phyloP scores from a whole-genome alignment of 306 rosid genomes.

The Myrica gale region DNA sequence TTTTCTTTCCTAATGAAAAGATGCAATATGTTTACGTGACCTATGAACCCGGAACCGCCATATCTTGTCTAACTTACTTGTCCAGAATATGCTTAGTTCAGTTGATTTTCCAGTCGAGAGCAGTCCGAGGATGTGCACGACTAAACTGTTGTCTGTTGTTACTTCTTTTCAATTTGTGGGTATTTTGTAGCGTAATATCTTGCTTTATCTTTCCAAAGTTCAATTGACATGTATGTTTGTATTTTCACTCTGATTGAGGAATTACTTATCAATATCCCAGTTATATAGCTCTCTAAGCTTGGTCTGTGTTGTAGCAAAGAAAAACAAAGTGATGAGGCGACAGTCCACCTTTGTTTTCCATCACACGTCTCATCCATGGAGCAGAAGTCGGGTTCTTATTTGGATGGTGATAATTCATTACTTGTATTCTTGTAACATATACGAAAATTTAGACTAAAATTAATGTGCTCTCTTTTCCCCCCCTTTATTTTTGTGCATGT shows the following conservation, averaged over 20 bases:
- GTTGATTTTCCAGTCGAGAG: not conserved
- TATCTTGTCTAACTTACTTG: not conserved
- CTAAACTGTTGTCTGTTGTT: not conserved
- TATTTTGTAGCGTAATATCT: not conserved
- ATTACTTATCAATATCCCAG: not conserved
- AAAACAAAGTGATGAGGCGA: slow-evolving; percentile 79
- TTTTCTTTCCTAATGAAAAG: not conserved
- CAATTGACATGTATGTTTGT: not conserved
- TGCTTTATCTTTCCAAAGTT: not conserved
- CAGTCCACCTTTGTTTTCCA: slow-evolving; percentile 88
- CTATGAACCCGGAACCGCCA: not conserved
- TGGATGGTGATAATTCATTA: slow-evolving; percentile 67
- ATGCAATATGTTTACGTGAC: not conserved
- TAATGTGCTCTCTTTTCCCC: not conserved
- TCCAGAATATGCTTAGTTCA: not conserved
- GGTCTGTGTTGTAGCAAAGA: slow-evolving; percentile 48
- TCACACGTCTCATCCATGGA: slow-evolving; percentile 97
- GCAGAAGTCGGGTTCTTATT: slow-evolving; percentile 76
- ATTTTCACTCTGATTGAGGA: slow-evolving; percentile 11
- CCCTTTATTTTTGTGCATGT: slow-evolving; percentile 1
- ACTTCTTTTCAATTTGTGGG: not conserved
- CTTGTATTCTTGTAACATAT: slow-evolving; percentile 20
- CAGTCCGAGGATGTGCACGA: not conserved
- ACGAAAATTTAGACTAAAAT: not conserved
- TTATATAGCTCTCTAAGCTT: not conserved